phyloP scores from a whole-genome alignment of 2,329 filamentous ascomycete species.

The Ceratocystiopsis sp. region DNA sequence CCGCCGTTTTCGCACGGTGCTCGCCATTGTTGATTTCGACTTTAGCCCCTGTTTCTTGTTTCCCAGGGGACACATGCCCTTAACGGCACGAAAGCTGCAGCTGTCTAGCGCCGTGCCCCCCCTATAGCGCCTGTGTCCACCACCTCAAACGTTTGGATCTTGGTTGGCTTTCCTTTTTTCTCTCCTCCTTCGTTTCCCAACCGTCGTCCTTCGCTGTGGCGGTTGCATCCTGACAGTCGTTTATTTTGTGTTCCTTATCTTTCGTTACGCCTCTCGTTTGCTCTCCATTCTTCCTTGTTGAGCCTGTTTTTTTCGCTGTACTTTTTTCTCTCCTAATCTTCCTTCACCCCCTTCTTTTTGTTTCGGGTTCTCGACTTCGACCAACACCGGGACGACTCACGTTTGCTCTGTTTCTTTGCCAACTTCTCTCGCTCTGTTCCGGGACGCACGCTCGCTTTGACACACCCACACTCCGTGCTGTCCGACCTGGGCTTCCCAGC shows the following conservation, averaged over 20 bases:
- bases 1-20: too few relatives aligned
- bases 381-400: neutral
- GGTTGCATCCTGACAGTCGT: constrained; percentile 22
- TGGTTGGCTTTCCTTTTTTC: neutral
- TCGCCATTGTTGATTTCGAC: too few relatives aligned
- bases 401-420: neutral
- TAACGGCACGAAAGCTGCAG: too few relatives aligned
- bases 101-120: too few relatives aligned
- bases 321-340: neutral
- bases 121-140: too few relatives aligned
- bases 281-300: constrained; percentile 5
- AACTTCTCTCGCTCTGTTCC: neutral
- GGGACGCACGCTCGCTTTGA: constrained; percentile 8
- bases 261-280: neutral
- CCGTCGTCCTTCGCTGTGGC: constrained; percentile 44
- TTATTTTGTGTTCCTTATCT: constrained; percentile 6
- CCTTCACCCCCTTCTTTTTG: neutral
- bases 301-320: constrained; percentile 1
- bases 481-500: constrained; percentile 1
- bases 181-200: constrained; percentile 10
- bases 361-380: neutral
- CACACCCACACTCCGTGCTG: too few relatives aligned
- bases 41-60: too few relatives aligned
- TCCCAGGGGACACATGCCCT: too few relatives aligned
- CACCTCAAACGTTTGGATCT: too few relatives aligned